Conservation (phyloP, 1,284 basidiomycete genomes). For the Stygiomarasmius scandens region DNA sequence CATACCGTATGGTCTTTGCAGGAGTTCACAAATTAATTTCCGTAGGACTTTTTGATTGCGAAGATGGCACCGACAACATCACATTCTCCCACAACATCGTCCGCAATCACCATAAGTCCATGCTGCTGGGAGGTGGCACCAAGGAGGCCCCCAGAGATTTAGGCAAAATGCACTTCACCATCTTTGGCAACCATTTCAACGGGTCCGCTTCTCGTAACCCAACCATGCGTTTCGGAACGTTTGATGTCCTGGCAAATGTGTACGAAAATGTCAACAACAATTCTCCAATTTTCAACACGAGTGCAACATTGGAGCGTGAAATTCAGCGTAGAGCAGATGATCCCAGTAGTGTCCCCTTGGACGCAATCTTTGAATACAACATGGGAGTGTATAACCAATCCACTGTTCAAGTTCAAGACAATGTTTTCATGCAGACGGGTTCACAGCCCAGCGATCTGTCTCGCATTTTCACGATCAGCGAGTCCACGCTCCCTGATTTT, state of each 20-base stretch:
- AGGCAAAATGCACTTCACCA: conserved; percentile 19
- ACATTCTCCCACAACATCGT: conserved; percentile 24
- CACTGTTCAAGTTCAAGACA: conserved; percentile 18
- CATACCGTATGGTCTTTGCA: too few species aligned
- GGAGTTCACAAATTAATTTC: not conserved
- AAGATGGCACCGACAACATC: conserved; percentile 22
- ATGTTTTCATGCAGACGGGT: conserved; percentile 19
- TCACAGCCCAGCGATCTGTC: conserved; percentile 13
- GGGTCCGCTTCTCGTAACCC: conserved; percentile 17
- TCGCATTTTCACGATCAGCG: conserved; percentile 18
- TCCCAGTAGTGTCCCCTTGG: conserved; percentile 5
- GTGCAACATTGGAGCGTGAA: not conserved
- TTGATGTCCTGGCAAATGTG: conserved; percentile 19
- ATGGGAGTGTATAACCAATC: conserved; percentile 21
- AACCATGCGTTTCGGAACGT: conserved; percentile 17
- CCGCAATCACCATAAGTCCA: conserved; percentile 22
- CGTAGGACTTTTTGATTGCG: conserved; percentile 19
- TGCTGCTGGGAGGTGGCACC: conserved; percentile 19
- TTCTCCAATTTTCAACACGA: conserved; percentile 9
- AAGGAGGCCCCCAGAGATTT: conserved; percentile 20
- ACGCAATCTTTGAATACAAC: conserved; percentile 20
- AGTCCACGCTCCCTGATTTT: conserved; percentile 14
- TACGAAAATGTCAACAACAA: conserved; percentile 16
- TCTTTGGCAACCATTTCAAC: conserved; percentile 21
- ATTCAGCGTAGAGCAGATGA: not conserved